Evolutionary conservation across 2,329 filamentous ascomycete species (phyloP), one percentile per base, ranked within the genome.

Genomic region (Colletotrichum falcatum): DNA sequence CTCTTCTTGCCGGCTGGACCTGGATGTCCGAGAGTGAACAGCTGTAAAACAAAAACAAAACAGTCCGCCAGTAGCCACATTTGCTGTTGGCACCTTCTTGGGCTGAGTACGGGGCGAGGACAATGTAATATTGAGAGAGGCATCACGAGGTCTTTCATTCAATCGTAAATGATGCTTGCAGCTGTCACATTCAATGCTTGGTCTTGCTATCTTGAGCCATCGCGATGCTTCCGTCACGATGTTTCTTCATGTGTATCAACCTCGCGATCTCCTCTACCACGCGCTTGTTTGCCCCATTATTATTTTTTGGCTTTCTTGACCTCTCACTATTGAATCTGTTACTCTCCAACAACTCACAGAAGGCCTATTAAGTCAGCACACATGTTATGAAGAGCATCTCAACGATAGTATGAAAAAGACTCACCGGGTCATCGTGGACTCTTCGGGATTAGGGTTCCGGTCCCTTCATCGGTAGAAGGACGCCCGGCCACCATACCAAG

Each of bases 131-230:
- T n/a, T n/a, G 3, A n/a, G 2, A n/a, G 30, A 8, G 26, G 6
- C 20, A n/a, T n/a, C 20, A 35, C 9, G 6, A 0, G 3, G 2
- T 54, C 1, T 23, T n/a, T 60, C 12, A 60, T 37, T 35, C 8
- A 12, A 23, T 14, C 16, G 11, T 1, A 0, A n/a, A 12, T 1
- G 23, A 14, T 3, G 2, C n/a, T n/a, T 7, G 12, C 2, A 1
- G 3, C 2, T 23, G 1, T 7, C 11, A 12, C 11, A 23, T 6
- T 54, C 20, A 16, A 1, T 23, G 20, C 4, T 35, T n/a, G 18
- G 3, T 20, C 5, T 23, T 6, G 30, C 20, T 54, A 6, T 37
- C 5, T 35, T 54, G 11, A 54, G 51, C 9, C 23, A 54, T 54
- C 30, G 30, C 30, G 51, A 23, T 23, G 51, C 9, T 23, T 8